phyloP scores from a whole-genome alignment of 495 filamentous ascomycete genomes.

The Choiromyces venosus region DNA sequence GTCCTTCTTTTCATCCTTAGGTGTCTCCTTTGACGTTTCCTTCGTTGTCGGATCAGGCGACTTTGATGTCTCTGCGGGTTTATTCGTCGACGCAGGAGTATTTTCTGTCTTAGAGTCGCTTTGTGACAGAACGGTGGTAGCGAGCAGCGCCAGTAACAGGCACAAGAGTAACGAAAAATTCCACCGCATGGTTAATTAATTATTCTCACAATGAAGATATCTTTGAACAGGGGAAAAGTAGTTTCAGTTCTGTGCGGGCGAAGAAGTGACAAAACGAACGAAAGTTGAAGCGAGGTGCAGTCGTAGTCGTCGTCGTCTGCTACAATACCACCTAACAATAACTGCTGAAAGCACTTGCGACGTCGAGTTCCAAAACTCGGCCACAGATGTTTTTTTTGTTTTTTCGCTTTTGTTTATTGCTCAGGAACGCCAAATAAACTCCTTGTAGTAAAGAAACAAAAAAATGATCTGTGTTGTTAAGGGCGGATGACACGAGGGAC shows the following conservation, averaged over 20 bases:
- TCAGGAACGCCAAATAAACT: background rate
- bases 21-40: constrained; percentile 18
- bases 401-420: background rate
- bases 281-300: constrained; percentile 16
- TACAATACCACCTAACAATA: background rate
- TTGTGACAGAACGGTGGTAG: constrained; percentile 44
- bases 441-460: background rate
- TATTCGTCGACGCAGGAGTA: constrained; percentile 21
- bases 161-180: constrained; percentile 36
- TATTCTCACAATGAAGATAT: background rate
- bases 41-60: constrained; percentile 9
- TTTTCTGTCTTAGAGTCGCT: constrained; percentile 20
- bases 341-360: background rate
- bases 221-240: background rate
- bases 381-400: background rate
- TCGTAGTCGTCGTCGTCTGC: constrained; percentile 6
- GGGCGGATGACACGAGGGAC: background rate
- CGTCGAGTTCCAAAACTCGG: background rate
- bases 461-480: background rate
- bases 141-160: constrained; percentile 39
- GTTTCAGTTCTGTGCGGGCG: background rate
- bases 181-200: constrained; percentile 15
- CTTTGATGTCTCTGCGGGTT: constrained; percentile 39
- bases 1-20: constrained; percentile 15
- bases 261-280: background rate